Conservation (phyloP, 257 asterid species). For the Osmanthus fragrans region DNA sequence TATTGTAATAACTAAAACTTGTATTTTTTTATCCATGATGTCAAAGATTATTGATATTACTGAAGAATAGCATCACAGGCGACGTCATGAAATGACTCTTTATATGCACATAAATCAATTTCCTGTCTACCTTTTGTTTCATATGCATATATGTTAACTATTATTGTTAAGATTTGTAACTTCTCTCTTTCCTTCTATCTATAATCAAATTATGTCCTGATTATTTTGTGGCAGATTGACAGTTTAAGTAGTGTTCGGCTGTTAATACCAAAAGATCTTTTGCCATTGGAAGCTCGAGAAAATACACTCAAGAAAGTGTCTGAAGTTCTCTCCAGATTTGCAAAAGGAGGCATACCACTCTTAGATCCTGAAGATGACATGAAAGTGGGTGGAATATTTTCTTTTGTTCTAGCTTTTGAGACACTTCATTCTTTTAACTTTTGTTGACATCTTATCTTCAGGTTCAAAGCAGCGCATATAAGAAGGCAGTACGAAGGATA, state of each 20-base stretch:
- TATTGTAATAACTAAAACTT: not conserved
- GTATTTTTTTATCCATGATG: not conserved
- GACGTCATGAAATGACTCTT: not conserved
- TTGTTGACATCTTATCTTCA: conserved; percentile 32
- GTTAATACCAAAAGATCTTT: conserved; percentile 83
- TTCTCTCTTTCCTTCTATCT: conserved; percentile 19
- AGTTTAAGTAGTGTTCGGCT: conserved; percentile 73
- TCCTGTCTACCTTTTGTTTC: not conserved
- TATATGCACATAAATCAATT: not conserved
- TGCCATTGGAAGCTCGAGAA: conserved; percentile 84
- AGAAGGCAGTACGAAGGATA: conserved; percentile 73
- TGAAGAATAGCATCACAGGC: not conserved
- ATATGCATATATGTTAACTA: conserved; percentile 15
- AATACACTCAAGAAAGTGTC: conserved; percentile 84
- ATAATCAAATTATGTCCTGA: conserved; percentile 9
- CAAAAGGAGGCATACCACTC: conserved; percentile 77
- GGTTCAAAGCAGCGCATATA: conserved; percentile 87
- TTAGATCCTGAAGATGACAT: conserved; percentile 96
- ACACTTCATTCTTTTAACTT: not conserved
- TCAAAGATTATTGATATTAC: not conserved
- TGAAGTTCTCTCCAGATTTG: conserved; percentile 75
- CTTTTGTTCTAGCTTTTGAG: not conserved
- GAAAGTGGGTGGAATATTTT: conserved; percentile 56
- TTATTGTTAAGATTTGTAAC: not conserved
- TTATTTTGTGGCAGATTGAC: conserved; percentile 52